These are phyloP conservation scores for Candida neerlandica DNA, from an alignment of 1,139 yeast species.

Conservation along the genomic window DNA sequence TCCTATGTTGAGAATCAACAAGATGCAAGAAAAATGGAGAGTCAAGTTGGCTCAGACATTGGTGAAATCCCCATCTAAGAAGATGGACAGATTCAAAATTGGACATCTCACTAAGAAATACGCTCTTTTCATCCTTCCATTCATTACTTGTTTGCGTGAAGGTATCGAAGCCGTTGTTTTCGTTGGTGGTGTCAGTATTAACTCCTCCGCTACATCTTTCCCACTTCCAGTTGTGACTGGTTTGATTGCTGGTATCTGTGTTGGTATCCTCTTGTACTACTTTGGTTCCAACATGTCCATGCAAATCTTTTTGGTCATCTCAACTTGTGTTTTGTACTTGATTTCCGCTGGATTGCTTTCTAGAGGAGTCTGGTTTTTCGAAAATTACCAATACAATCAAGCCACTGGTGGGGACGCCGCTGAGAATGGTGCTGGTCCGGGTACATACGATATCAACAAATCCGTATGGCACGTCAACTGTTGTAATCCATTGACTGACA, in stretches of 20 bases:
- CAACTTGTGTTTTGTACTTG: constrained; percentile 81
- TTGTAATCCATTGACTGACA: constrained; percentile 85
- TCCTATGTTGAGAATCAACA: constrained; percentile 87
- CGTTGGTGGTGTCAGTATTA: constrained; percentile 87
- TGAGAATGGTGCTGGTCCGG: constrained; percentile 89
- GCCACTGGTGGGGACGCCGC: constrained; percentile 87
- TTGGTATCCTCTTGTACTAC: constrained; percentile 70
- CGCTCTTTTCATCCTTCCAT: constrained; percentile 77
- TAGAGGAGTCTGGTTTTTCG: constrained; percentile 87
- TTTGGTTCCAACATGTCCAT: constrained; percentile 77
- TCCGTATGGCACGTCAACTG: constrained; percentile 94
- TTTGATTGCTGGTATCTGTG: constrained; percentile 66
- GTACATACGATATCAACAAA: constrained; percentile 75
- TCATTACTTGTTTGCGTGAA: constrained; percentile 83
- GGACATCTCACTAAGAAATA: constrained; percentile 57
- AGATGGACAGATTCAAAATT: constrained; percentile 34
- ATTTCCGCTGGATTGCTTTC: constrained; percentile 89
- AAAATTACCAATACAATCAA: constrained; percentile 61
- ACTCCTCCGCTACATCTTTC: constrained; percentile 74
- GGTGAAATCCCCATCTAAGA: constrained; percentile 41
- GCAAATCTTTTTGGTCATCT: constrained; percentile 75
- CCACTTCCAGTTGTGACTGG: constrained; percentile 86
- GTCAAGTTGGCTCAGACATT: constrained; percentile 81
- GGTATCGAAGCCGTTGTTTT: constrained; percentile 92
- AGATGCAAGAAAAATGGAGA: constrained; percentile 91